These are phyloP conservation scores for Pholiota conissans DNA, from an alignment of 768 basidiomycete species.

Conservation along the genomic window DNA sequence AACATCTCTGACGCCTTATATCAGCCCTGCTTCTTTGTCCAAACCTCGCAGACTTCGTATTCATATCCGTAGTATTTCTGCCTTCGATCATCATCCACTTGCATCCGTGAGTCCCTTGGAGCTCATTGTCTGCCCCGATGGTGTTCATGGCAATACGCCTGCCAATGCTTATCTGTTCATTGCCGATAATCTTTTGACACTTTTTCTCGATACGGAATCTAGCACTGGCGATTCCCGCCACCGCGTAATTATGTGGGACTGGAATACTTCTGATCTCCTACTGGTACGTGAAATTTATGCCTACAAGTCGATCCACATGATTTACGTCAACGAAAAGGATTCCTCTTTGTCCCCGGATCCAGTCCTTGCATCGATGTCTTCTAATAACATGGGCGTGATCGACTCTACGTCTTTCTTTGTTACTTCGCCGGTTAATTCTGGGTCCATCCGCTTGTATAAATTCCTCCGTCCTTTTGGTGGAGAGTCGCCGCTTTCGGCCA, in stretches of 20 bases:
- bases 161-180: background rate
- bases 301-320: background rate
- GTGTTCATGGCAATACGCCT: background rate
- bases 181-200: background rate
- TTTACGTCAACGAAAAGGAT: background rate
- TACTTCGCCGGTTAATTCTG: background rate
- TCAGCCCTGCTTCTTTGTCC: too few species aligned
- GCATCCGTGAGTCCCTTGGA: background rate
- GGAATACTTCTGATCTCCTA: background rate
- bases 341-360: background rate
- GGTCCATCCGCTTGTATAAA: background rate
- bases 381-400: background rate
- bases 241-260: background rate
- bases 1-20: background rate
- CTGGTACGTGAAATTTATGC: background rate
- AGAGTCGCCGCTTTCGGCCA: too few species aligned
- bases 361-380: background rate
- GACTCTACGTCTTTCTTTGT: background rate
- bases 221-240: too few species aligned
- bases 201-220: background rate
- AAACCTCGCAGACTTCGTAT: background rate
- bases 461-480: too few species aligned
- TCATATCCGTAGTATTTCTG: background rate
- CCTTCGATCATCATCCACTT: background rate
- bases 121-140: too few species aligned